These are phyloP conservation scores for Colletotrichum aenigma DNA, from an alignment of 2,329 filamentous ascomycete species.

Conservation along the genomic window DNA sequence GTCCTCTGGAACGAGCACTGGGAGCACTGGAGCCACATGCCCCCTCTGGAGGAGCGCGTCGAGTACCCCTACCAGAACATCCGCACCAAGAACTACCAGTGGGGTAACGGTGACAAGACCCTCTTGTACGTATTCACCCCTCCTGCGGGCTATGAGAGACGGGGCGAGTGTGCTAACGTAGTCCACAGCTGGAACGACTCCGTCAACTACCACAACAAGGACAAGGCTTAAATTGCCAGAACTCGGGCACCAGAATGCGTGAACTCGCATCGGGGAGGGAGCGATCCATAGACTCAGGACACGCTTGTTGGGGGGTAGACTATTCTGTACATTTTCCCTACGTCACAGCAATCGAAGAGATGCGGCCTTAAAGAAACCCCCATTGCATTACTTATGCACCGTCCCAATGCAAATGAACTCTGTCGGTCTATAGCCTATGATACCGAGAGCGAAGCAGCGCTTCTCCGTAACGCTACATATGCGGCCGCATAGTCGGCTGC, in stretches of 20 bases:
- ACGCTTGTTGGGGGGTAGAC: slow-evolving; percentile 12
- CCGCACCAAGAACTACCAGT: slow-evolving; percentile 92
- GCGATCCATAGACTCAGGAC: slow-evolving; percentile 17
- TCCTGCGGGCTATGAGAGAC: not conserved
- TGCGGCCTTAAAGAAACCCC: not conserved
- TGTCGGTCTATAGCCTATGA: not conserved
- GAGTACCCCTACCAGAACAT: slow-evolving; percentile 99
- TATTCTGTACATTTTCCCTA: slow-evolving; percentile 31
- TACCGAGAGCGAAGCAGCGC: slow-evolving; percentile 13
- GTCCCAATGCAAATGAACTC: not conserved
- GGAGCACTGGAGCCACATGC: slow-evolving; percentile 89
- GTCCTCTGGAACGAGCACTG: slow-evolving; percentile 95
- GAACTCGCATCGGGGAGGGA: not conserved
- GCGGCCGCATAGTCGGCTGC: slow-evolving; percentile 71
- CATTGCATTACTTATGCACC: not conserved
- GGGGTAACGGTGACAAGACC: slow-evolving; percentile 94
- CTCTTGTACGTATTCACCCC: slow-evolving; percentile 60
- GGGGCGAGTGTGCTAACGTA: slow-evolving; percentile 18
- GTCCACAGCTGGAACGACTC: slow-evolving; percentile 81
- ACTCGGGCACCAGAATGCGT: not conserved
- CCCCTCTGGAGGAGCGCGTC: slow-evolving; percentile 85
- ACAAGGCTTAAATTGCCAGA: slow-evolving; percentile 58
- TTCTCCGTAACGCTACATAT: slow-evolving; percentile 62
- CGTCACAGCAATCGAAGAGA: slow-evolving; percentile 15
- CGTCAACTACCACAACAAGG: slow-evolving; percentile 97